phyloP scores from a whole-genome alignment of 2,329 filamentous ascomycete genomes.

The Cladosporium sp. region DNA sequence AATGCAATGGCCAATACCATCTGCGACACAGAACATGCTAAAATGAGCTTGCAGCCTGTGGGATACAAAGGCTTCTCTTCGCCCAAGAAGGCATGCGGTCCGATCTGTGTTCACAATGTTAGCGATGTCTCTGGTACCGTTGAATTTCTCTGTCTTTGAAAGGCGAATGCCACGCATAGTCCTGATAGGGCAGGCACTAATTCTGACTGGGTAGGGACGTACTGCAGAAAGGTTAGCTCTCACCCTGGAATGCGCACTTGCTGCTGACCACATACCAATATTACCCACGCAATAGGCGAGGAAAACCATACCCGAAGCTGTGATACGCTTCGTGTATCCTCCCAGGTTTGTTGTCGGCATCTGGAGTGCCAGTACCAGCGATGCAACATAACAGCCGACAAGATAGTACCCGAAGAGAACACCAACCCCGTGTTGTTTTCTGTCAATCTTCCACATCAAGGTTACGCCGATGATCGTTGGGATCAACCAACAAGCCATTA shows the following conservation, averaged over 20 bases:
- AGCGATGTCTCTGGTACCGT: conserved; percentile 30
- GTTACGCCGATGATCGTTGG: conserved; percentile 49
- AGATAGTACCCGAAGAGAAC: conserved; percentile 53
- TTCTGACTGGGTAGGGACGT: background rate
- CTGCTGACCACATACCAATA: conserved; percentile 31
- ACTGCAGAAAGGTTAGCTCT: conserved; percentile 14
- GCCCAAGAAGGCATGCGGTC: conserved; percentile 45
- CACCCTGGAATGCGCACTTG: too few species aligned
- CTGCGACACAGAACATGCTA: conserved; percentile 44
- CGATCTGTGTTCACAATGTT: conserved; percentile 35
- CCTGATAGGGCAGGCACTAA: too few species aligned
- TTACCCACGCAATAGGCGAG: conserved; percentile 39
- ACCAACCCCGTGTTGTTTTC: conserved; percentile 39
- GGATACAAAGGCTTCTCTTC: conserved; percentile 46
- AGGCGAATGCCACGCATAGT: too few species aligned
- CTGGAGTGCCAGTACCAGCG: conserved; percentile 51
- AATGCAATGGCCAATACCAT: conserved; percentile 36
- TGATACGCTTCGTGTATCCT: conserved; percentile 47
- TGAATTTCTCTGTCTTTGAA: too few species aligned
- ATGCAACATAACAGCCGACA: conserved; percentile 45
- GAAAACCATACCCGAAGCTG: conserved; percentile 45
- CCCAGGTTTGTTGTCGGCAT: conserved; percentile 48
- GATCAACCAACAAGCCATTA: conserved; percentile 50
- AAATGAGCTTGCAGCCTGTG: conserved; percentile 50
- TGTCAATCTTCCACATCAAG: conserved; percentile 49